Evolutionary conservation across 2,329 filamentous ascomycete genomes (phyloP).

Genomic region (Pestalotiopsis sp.): DNA sequence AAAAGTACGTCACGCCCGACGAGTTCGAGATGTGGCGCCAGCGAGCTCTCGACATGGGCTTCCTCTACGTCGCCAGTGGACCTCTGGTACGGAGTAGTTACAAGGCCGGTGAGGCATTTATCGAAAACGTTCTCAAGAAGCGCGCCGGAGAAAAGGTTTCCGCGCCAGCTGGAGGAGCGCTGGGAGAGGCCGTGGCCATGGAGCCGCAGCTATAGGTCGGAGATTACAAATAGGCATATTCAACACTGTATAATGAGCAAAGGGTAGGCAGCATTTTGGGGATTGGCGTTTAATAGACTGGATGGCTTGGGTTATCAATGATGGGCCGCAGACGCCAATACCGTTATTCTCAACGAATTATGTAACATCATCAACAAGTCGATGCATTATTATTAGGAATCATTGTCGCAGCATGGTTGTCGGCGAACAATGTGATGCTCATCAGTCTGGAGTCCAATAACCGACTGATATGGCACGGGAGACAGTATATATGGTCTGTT

Average conservation of each 20-base stretch:
- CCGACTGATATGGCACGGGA: too few species aligned
- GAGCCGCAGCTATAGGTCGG: slow-evolving; percentile 13
- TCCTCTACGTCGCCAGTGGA: slow-evolving; percentile 93
- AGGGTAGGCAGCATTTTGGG: not conserved
- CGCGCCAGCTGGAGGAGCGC: slow-evolving; percentile 3
- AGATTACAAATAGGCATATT: slow-evolving; percentile 1
- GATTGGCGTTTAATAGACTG: slow-evolving; percentile 12
- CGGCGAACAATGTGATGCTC: too few species aligned
- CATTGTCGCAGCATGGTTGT: too few species aligned
- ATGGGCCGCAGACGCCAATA: not conserved
- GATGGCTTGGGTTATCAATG: not conserved
- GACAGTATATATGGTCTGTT: too few species aligned
- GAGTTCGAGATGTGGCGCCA: slow-evolving; percentile 91
- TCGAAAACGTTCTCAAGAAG: slow-evolving; percentile 96
- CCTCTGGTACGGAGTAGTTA: slow-evolving; percentile 93
- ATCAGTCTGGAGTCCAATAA: too few species aligned
- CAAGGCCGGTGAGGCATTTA: slow-evolving; percentile 97
- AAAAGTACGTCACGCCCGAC: slow-evolving; percentile 90
- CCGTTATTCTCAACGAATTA: slow-evolving; percentile 1
- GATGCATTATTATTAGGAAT: not conserved
- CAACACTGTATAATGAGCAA: slow-evolving; percentile 14
- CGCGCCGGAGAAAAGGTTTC: slow-evolving; percentile 52
- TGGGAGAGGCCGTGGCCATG: slow-evolving; percentile 15
- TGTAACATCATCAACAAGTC: not conserved
- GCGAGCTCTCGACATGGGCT: slow-evolving; percentile 90